Evolutionary conservation across 441 rosid species (phyloP), one percentile per base, ranked within the genome.

Genomic region (Jatropha multifida): DNA sequence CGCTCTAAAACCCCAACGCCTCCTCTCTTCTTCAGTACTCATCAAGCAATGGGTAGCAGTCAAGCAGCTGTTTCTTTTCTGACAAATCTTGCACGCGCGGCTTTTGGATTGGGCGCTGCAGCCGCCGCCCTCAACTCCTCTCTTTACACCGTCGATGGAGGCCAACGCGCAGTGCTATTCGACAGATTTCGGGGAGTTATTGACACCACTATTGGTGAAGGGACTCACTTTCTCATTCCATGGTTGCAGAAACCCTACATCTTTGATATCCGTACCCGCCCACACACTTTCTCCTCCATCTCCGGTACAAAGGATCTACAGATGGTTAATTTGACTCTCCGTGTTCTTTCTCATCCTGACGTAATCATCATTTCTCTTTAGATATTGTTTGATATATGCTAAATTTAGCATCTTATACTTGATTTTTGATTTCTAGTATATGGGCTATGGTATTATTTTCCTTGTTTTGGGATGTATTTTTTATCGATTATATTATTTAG

Each of bases 251-350:
- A 81, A 77, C 97, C 97, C 0, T 86, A 64, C 84, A 88, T 93
- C 79, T 95, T 90, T 72, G 98, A 95, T 71, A 92, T 95, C 79
- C 92, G 99, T 38, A 92, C 96, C 38, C 84, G 89, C 26, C 98
- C 98, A 8, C 98, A 96, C 83, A 92, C 97, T 2, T 96, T 96
- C 89, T 93, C 99, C n/a, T 92, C 98, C 59, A 59, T 90, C 65
- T 96, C 98, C 5, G 99, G 99, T 20, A 93, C 99, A 7, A 96
- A 96, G 82, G 98, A 96, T 87, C 97, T 96, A n/a, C 99, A 96
- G 90, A 96, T 93, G 99, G 99, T 96, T 62, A 92, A 92, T 72
- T 98, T 96, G 74, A 92, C 96, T 44, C 99, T 95, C 70, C 97
- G 98, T 68, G 90, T 96, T 48, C 98, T 93, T 80, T 90, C 99